Conservation (phyloP, 2,329 filamentous ascomycete species). For the Colletotrichum tanaceti region DNA sequence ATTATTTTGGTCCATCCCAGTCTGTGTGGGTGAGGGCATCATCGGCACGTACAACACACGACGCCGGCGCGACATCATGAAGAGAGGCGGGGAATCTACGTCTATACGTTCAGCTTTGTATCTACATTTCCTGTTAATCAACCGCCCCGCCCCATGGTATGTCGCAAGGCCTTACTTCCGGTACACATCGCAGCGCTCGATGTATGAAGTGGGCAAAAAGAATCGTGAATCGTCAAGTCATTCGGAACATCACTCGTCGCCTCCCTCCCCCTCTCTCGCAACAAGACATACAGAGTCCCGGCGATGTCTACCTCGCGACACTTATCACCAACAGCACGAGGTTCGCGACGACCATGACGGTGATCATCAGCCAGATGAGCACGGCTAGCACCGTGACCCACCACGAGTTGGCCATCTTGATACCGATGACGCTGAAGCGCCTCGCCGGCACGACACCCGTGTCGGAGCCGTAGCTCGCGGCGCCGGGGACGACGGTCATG, state of each 20-base stretch:
- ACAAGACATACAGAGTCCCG: too few relatives aligned
- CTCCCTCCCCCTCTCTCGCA: background rate
- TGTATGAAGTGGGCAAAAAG: too few relatives aligned
- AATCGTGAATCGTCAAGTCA: conserved; percentile 1
- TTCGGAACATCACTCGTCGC: background rate
- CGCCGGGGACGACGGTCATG: conserved; percentile 63
- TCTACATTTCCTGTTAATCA: background rate
- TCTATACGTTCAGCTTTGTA: background rate
- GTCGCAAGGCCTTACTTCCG: too few relatives aligned
- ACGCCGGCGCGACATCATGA: too few relatives aligned
- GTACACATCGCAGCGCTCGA: background rate
- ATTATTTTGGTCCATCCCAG: background rate
- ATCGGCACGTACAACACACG: background rate
- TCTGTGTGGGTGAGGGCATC: background rate
- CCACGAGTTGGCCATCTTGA: conserved; percentile 80
- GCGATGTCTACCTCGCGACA: background rate
- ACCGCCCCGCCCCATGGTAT: too few relatives aligned
- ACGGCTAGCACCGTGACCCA: conserved; percentile 65
- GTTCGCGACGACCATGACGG: conserved; percentile 81
- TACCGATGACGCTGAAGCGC: conserved; percentile 43
- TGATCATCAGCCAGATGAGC: conserved; percentile 78
- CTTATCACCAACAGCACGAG: conserved; percentile 69
- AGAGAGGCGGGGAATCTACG: too few relatives aligned
- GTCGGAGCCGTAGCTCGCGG: conserved; percentile 31
- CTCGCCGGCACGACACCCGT: conserved; percentile 41